phyloP scores from a whole-genome alignment of 345 rosid genomes.

The Rubroshorea leprosula region DNA sequence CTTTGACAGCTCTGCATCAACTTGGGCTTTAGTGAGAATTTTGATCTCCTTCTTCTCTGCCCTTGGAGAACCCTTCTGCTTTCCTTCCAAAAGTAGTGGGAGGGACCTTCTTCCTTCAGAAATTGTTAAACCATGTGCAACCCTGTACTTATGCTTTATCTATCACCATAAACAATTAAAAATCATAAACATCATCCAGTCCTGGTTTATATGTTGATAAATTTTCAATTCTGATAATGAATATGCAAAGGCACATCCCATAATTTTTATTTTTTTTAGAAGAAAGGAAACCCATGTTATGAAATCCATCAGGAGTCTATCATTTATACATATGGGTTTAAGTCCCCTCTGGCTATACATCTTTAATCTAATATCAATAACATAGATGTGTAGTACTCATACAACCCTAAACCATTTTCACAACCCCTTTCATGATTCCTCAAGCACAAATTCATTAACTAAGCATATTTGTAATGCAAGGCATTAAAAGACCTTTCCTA shows the following conservation, averaged over 20 bases:
- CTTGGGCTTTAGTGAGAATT: slow-evolving; percentile 35
- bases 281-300: not conserved
- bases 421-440: not conserved
- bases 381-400: not conserved
- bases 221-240: no score
- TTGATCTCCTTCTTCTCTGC: slow-evolving; percentile 37
- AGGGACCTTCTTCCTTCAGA: slow-evolving; percentile 46
- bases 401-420: slow-evolving; percentile 7
- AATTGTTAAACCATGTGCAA: slow-evolving; percentile 34
- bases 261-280: no score
- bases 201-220: no score
- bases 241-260: not conserved
- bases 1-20: not conserved
- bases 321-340: not conserved
- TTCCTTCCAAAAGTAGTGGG: slow-evolving; percentile 45
- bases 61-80: slow-evolving; percentile 39
- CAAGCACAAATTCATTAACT: not conserved
- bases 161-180: slow-evolving; percentile 23
- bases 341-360: not conserved
- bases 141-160: slow-evolving; percentile 78
- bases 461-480: not conserved
- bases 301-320: not conserved
- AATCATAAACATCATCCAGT: slow-evolving; percentile 7
- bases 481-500: slow-evolving; percentile 2
- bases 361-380: not conserved